Base-by-base conservation (phyloP, 306 rosid genomes). In the Oxytropis ochrocephala region DNA sequence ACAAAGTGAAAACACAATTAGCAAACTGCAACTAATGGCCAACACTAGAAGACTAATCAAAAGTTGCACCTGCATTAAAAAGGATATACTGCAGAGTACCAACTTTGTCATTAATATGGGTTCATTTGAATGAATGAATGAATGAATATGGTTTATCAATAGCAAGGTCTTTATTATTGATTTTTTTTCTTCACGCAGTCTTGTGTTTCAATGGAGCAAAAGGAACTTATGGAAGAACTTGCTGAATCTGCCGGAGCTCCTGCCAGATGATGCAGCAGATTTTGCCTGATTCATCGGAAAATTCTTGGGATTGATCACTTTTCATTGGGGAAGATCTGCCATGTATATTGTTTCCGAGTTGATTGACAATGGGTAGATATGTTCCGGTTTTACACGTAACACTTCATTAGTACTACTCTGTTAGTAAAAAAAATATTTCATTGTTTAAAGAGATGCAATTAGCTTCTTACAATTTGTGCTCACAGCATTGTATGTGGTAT, bases 161-260 rank as follows among this genome's bases (percentile, higher is more conserved):
- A 11, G 32, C 54, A 30, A 7, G 27, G 49, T 21, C 53, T 6
- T 42, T 56, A 17, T 73, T 67, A 53, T 63, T 48, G 59, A 39
- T 36, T 48, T 5, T 1, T 42, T 29, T 70, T 67, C 16, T 83
- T 82, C 76, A 50, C 69, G 77, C 86, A 94, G 99, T 80, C 96
- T 44, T 94, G 99, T 76, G 81, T 21, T 49, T 2, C 97, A 49
- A 46, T 70, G 79, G 96, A 94, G 75, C 99, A 94, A 80, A 89
- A 82, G 85, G 97, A 91, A 44, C 92, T 91, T 10, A 85, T 91
- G 67, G 99, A 94, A 83, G 99, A 91, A 84, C 97, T 94, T 53
- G 96, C 90, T 21, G 88, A 77, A 48, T 88, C 97, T 12, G 71
- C 66, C n/a, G 81, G 83, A 56, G 90, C 91, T 75, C 56, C 88